Evolutionary conservation across 371 early-diverging fungal species (phyloP).

Genomic region (Coelomomyces lativittatus): DNA sequence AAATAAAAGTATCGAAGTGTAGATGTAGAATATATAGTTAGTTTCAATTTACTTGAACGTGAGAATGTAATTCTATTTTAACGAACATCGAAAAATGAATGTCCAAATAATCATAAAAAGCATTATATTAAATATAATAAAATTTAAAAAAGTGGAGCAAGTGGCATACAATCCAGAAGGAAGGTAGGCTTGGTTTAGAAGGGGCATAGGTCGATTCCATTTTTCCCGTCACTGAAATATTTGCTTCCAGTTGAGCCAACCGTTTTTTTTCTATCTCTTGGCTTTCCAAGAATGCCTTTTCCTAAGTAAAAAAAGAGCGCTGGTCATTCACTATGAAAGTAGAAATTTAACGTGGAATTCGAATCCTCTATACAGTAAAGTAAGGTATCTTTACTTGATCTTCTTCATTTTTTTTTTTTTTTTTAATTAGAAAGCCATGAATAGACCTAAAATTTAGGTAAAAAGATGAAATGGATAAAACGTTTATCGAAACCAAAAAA

Average conservation of each 20-base stretch:
- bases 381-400: background rate
- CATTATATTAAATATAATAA: background rate
- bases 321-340: background rate
- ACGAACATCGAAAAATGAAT: too few species aligned
- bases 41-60: too few species aligned
- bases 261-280: background rate
- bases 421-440: too few species aligned
- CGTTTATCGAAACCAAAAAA: too few species aligned
- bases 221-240: slow-evolving; percentile 7
- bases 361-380: background rate
- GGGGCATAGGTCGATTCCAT: slow-evolving; percentile 17
- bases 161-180: slow-evolving; percentile 57
- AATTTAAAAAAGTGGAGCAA: background rate
- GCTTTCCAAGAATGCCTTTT: background rate
- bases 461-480: too few species aligned
- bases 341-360: background rate
- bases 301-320: background rate
- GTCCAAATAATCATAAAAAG: background rate
- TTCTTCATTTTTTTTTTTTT: background rate
- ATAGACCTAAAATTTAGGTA: too few species aligned
- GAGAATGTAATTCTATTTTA: too few species aligned
- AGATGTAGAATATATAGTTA: background rate
- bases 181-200: slow-evolving; percentile 43
- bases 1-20: background rate
- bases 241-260: slow-evolving; percentile 4